These are phyloP conservation scores for Solanum etuberosum DNA, from an alignment of 257 asterid species.

Conservation along the genomic window DNA sequence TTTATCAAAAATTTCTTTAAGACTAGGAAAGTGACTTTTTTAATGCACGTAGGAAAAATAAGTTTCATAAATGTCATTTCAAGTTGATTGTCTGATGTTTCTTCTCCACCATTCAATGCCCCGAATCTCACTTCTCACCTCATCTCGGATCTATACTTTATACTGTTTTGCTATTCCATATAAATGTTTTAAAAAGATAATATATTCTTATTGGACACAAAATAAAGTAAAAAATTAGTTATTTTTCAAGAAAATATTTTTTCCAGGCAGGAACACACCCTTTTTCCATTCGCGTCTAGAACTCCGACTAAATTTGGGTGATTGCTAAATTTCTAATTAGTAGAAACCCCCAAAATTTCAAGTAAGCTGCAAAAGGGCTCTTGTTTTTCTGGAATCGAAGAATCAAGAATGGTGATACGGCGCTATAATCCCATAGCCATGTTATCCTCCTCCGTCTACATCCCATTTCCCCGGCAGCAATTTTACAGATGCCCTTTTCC, in stretches of 20 bases:
- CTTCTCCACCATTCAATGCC: no score
- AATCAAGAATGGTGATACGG: constrained; percentile 25
- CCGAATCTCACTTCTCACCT: background rate
- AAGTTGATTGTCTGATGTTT: no score
- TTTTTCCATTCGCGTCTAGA: fast-evolving
- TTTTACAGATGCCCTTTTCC: constrained; percentile 5
- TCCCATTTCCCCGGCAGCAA: constrained; percentile 16
- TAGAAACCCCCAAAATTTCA: background rate
- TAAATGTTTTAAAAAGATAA: no score
- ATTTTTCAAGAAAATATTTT: no score
- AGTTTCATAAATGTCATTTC: no score
- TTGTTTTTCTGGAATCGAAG: background rate
- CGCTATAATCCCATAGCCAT: constrained; percentile 13
- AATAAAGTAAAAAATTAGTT: no score
- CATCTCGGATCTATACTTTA: no score
- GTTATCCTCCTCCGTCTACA: constrained; percentile 2
- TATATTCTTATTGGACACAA: no score
- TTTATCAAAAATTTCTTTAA: no score
- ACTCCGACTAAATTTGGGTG: no score
- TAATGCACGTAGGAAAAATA: no score
- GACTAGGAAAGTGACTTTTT: no score
- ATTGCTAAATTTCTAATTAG: background rate
- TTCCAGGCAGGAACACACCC: background rate
- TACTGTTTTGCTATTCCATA: background rate
- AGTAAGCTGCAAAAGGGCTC: background rate